Conservation (phyloP, 345 rosid genomes). For the Mercurialis annua region DNA sequence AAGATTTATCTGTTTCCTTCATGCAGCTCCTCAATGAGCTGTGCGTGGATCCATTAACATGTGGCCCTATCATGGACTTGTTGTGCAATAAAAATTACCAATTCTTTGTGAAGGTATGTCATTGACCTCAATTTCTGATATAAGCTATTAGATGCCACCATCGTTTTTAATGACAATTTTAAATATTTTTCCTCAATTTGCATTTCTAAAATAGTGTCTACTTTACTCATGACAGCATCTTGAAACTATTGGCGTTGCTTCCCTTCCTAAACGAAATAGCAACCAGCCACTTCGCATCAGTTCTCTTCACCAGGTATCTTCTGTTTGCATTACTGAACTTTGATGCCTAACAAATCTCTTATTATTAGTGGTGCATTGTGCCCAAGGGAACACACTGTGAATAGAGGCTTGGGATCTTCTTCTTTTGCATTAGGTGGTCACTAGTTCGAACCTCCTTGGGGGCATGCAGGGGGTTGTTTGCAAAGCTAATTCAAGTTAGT, state of each 20-base stretch:
- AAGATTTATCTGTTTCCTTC: conserved; percentile 18
- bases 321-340: conserved; percentile 1
- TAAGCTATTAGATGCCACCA: conserved; percentile 1
- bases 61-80: conserved; percentile 83
- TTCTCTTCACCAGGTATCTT: conserved; percentile 90
- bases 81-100: conserved; percentile 76
- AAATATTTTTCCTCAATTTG: neutral
- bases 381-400: neutral
- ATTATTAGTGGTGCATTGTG: neutral
- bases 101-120: conserved; percentile 67
- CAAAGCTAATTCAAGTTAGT: neutral
- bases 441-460: too few relatives aligned
- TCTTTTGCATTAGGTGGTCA: too few relatives aligned
- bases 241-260: conserved; percentile 75
- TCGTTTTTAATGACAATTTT: neutral
- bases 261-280: conserved; percentile 81
- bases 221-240: conserved; percentile 57
- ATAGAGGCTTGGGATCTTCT: too few relatives aligned
- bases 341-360: conserved; percentile 3
- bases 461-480: too few relatives aligned
- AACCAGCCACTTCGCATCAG: conserved; percentile 83
- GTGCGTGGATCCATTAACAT: conserved; percentile 77
- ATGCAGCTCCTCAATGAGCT: conserved; percentile 81
- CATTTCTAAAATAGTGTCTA: conserved; percentile 1
- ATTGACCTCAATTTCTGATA: conserved; percentile 9